phyloP scores from a whole-genome alignment of 140 eudicot genomes.

The Senecio squalidus region DNA sequence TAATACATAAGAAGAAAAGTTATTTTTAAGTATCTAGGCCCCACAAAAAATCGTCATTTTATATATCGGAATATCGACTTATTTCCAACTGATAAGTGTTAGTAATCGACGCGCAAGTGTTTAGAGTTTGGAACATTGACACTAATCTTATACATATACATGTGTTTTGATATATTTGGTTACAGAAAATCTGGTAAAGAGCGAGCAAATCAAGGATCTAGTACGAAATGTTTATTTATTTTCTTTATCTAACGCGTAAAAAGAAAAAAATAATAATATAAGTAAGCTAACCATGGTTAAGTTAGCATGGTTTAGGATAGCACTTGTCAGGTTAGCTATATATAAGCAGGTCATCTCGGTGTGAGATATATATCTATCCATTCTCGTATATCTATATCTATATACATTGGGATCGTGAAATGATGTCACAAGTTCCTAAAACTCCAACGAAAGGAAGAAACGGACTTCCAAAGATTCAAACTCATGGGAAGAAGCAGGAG shows the following conservation, averaged over 20 bases:
- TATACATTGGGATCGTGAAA: too few relatives aligned
- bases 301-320: slow-evolving; percentile 4
- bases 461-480: slow-evolving; percentile 57
- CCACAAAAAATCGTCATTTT: too few relatives aligned
- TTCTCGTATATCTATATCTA: too few relatives aligned
- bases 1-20: too few relatives aligned
- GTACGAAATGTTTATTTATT: too few relatives aligned
- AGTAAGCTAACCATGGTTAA: slow-evolving; percentile 9
- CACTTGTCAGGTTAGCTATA: slow-evolving; percentile 17
- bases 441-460: slow-evolving; percentile 34
- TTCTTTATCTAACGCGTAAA: not conserved
- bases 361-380: slow-evolving; percentile 20
- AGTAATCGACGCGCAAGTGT: too few relatives aligned
- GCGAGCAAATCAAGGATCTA: slow-evolving; percentile 7
- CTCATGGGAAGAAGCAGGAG: slow-evolving; percentile 29
- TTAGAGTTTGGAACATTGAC: too few relatives aligned
- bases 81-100: too few relatives aligned
- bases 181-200: slow-evolving; percentile 1
- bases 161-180: too few relatives aligned
- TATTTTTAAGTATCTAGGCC: too few relatives aligned
- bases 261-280: not conserved
- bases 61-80: too few relatives aligned
- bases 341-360: not conserved
- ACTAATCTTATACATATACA: too few relatives aligned
- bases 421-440: slow-evolving; percentile 28